phyloP scores from a whole-genome alignment of 371 early-diverging fungal genomes.

The Haplosporangium sp. region DNA sequence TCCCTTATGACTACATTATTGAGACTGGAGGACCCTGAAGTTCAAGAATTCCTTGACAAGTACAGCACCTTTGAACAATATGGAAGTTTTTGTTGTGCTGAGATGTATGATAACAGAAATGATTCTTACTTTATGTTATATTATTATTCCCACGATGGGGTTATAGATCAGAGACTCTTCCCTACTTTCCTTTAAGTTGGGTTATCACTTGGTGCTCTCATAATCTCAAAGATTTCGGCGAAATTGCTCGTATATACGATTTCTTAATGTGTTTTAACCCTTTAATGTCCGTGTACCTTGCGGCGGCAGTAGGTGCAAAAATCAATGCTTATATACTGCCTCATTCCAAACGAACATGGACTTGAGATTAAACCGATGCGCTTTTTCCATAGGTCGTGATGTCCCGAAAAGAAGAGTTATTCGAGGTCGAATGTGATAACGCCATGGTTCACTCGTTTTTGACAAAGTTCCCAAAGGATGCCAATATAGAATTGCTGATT shows the following conservation, averaged over 20 bases:
- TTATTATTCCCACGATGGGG: not conserved
- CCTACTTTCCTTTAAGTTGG: slow-evolving; percentile 87
- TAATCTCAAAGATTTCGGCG: slow-evolving; percentile 68
- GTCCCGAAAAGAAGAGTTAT: slow-evolving; percentile 59
- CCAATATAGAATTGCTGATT: slow-evolving; percentile 59
- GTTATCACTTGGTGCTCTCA: slow-evolving; percentile 91
- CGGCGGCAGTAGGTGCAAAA: slow-evolving; percentile 65
- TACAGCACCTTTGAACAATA: slow-evolving; percentile 19
- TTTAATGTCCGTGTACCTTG: slow-evolving; percentile 78
- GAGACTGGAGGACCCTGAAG: slow-evolving; percentile 60
- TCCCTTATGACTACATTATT: slow-evolving; percentile 67
- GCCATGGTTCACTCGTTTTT: slow-evolving; percentile 68
- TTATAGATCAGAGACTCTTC: slow-evolving; percentile 70
- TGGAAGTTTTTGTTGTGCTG: not conserved
- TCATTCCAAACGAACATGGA: not conserved
- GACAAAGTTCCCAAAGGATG: slow-evolving; percentile 65
- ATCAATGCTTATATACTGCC: not conserved
- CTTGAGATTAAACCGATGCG: not conserved
- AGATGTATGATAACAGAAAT: not conserved
- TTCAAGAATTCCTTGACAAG: slow-evolving; percentile 64
- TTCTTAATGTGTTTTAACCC: slow-evolving; percentile 79
- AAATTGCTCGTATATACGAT: slow-evolving; percentile 79
- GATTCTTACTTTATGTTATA: not conserved
- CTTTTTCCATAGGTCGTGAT: slow-evolving; percentile 60
- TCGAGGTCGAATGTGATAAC: slow-evolving; percentile 63